These are phyloP conservation scores for Hypomyces perniciosus DNA, from an alignment of 2,329 filamentous ascomycete genomes.

Conservation along the genomic window DNA sequence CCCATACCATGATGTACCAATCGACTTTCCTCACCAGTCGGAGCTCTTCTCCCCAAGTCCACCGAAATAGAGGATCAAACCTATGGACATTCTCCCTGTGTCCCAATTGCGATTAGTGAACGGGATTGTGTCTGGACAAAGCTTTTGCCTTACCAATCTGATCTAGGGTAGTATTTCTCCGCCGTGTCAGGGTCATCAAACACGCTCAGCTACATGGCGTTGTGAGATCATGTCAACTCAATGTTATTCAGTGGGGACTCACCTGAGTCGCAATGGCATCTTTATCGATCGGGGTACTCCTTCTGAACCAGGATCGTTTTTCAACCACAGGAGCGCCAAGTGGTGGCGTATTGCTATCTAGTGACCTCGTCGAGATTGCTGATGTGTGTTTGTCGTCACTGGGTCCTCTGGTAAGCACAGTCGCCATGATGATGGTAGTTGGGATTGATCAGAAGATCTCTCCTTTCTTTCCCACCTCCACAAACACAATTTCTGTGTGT, in stretches of 20 bases:
- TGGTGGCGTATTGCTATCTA: slow-evolving; percentile 17
- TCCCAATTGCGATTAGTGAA: slow-evolving; percentile 27
- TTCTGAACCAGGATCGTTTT: slow-evolving; percentile 30
- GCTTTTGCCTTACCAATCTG: slow-evolving; percentile 16
- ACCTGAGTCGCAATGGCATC: slow-evolving; percentile 32
- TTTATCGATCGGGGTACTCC: slow-evolving; percentile 19
- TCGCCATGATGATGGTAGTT: slow-evolving; percentile 9
- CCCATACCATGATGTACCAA: slow-evolving; percentile 26
- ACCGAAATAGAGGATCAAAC: slow-evolving; percentile 51
- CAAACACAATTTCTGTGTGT: too few species aligned
- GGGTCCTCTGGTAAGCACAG: slow-evolving; percentile 7
- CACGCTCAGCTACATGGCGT: slow-evolving; percentile 21
- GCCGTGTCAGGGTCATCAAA: slow-evolving; percentile 33
- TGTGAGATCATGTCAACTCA: background rate
- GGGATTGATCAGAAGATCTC: background rate
- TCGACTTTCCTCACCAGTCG: slow-evolving; percentile 44
- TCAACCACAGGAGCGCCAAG: slow-evolving; percentile 24
- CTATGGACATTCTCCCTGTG: slow-evolving; percentile 47
- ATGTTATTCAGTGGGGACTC: background rate
- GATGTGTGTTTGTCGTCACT: slow-evolving; percentile 2
- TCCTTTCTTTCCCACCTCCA: too few species aligned
- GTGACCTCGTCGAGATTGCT: slow-evolving; percentile 9
- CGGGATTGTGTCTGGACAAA: background rate
- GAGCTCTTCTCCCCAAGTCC: slow-evolving; percentile 52
- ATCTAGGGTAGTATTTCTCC: slow-evolving; percentile 28